Conservation (phyloP, 2,329 filamentous ascomycete genomes). For the Ophiostoma ips region DNA sequence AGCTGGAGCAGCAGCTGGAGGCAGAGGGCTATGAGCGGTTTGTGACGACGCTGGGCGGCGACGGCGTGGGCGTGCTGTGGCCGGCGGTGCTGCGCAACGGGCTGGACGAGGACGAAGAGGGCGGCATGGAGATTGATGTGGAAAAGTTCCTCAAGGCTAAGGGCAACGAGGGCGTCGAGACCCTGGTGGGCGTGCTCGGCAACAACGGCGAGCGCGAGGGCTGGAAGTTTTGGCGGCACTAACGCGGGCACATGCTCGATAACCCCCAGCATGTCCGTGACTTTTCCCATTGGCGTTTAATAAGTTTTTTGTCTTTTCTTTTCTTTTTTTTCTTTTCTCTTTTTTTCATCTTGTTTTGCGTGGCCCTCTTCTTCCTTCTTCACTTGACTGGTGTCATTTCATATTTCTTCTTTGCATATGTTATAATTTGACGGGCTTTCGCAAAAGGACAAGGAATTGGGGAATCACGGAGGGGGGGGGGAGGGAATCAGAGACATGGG, state of each 20-base stretch:
- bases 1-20: conserved; percentile 51
- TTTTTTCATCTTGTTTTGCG: not conserved
- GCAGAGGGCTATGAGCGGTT: conserved; percentile 71
- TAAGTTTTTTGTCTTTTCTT: not conserved
- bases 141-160: conserved; percentile 71
- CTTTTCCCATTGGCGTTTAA: not conserved
- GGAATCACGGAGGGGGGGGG: not conserved
- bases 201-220: conserved; percentile 56
- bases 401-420: not conserved
- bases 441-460: conserved; percentile 1
- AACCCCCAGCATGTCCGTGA: not conserved
- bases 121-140: conserved; percentile 84
- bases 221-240: conserved; percentile 64
- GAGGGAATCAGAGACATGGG: conserved; percentile 1
- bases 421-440: not conserved
- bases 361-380: not conserved
- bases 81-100: conserved; percentile 82
- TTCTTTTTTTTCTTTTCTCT: not conserved
- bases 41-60: conserved; percentile 78
- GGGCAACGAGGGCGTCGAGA: conserved; percentile 74
- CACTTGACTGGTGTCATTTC: not conserved
- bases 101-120: conserved; percentile 59
- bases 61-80: conserved; percentile 88
- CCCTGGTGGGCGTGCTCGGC: conserved; percentile 66
- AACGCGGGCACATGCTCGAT: not conserved